A percentile compares a stretch with the other conserved stretches of the same genome.
Evolutionary conservation across 768 basidiomycete genomes (phyloP).

Genomic region (Leucocoprinus leucothites): DNA sequence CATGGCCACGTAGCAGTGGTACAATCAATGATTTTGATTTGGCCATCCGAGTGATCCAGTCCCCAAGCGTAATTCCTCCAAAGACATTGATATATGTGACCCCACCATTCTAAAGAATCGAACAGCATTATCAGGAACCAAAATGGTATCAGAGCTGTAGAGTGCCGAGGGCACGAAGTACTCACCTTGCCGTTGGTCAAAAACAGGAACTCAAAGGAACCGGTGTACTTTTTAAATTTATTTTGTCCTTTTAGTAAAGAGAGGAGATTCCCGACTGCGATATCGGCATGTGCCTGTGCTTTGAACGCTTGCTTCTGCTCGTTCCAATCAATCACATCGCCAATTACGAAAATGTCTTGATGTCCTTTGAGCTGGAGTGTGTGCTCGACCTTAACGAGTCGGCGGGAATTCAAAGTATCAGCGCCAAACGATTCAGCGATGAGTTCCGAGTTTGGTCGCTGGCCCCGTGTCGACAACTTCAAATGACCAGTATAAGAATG

Average conservation of each 20-base stretch:
- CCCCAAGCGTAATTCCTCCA: slow-evolving; percentile 16
- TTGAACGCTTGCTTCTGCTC: slow-evolving; percentile 21
- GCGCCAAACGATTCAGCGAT: slow-evolving; percentile 34
- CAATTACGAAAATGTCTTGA: slow-evolving; percentile 20
- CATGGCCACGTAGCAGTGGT: not conserved
- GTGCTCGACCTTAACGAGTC: slow-evolving; percentile 41
- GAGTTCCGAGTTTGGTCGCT: slow-evolving; percentile 43
- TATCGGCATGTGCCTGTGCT: slow-evolving; percentile 15
- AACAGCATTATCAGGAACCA: too few relatives aligned
- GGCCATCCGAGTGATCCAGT: slow-evolving; percentile 12
- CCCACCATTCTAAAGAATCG: slow-evolving; percentile 15
- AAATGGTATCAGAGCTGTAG: not conserved
- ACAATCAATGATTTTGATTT: slow-evolving; percentile 16
- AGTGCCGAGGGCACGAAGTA: not conserved
- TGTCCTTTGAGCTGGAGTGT: slow-evolving; percentile 28
- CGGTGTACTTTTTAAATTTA: slow-evolving; percentile 12
- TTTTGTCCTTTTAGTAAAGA: slow-evolving; percentile 14
- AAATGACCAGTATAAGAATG: not conserved
- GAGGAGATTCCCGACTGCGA: slow-evolving; percentile 14
- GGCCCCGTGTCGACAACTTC: slow-evolving; percentile 30
- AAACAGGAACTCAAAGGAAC: slow-evolving; percentile 11
- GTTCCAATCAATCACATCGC: slow-evolving; percentile 21
- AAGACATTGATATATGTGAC: slow-evolving; percentile 12
- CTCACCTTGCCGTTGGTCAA: slow-evolving; percentile 15
- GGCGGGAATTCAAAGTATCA: slow-evolving; percentile 28